Base-by-base conservation (phyloP, 2,329 filamentous ascomycete species). In the Fusarium poae region DNA sequence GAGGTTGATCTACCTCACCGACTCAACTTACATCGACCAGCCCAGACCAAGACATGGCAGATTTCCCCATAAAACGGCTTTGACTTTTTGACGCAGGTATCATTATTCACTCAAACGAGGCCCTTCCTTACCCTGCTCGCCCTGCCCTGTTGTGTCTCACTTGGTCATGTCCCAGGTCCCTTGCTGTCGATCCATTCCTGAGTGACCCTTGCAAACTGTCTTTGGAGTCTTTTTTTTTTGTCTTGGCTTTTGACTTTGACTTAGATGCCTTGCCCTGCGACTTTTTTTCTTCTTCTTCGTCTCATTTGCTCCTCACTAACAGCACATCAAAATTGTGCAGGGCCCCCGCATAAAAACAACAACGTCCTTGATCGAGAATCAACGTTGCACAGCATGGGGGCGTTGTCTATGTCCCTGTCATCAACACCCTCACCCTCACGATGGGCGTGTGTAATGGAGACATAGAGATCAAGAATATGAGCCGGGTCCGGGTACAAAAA, bases 301-400 rank as follows among this genome's bases (percentile, higher is more conserved):
- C n/a, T 39, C 35, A 20, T 39, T 12, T 6, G 9, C 35, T 39
- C n/a, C 40, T 23, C 37, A 27, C 48, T 44, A 57, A 51, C 48
- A 51, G 34, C 48, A 51, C 48, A 51, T 51, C 48, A 40, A 40
- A 51, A 40, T 35, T 27, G 32, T 40, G 43, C 48, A 29, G 23
- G 46, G 32, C 49, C 68, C 71, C 69, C 61, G 52, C 71, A 70
- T 46, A 63, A 59, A 48, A 16, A 34, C 48, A 39, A 56, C 57
- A 62, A 62, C 40, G 54, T 20, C 49, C 58, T 48, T 29, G 53
- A 48, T 23, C 58, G 53, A 61, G 52, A 57, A 46, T 62, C 64
- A 55, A 67, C 54, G 59, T 70, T 66, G 65, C 62, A 74, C 67
- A 65, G 45, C 60, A 70, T 60, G 60, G 71, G 71, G 69, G 34